phyloP scores from a whole-genome alignment of 352 stramenopile genomes.

The Pythium pyrilobum region DNA sequence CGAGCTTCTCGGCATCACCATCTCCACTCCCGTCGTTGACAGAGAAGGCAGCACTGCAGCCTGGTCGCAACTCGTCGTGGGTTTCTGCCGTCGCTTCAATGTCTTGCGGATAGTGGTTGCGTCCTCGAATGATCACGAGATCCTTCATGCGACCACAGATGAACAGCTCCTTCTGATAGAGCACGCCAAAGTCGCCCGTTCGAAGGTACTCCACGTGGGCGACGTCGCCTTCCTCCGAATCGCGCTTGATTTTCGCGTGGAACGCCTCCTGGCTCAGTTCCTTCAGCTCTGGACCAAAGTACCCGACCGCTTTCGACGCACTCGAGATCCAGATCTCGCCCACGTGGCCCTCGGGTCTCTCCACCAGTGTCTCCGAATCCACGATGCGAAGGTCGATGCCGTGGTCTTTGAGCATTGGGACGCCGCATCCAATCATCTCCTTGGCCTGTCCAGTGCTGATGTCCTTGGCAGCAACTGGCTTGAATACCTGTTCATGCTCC shows the following conservation, averaged over 20 bases:
- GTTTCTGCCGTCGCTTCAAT: slow-evolving; percentile 93
- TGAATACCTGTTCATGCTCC: slow-evolving; percentile 73
- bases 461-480: slow-evolving; percentile 10
- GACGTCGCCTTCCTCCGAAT: slow-evolving; percentile 6
- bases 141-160: slow-evolving; percentile 99
- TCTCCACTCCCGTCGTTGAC: slow-evolving; percentile 29
- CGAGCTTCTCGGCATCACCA: slow-evolving; percentile 63
- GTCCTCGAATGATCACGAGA: slow-evolving; percentile 98
- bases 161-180: slow-evolving; percentile 95
- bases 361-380: slow-evolving; percentile 54
- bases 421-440: slow-evolving; percentile 94
- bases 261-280: slow-evolving; percentile 87
- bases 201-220: slow-evolving; percentile 66
- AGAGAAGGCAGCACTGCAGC: slow-evolving; percentile 94
- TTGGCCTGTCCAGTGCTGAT: slow-evolving; percentile 25
- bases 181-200: slow-evolving; percentile 97
- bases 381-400: slow-evolving; percentile 94
- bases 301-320: slow-evolving; percentile 91
- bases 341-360: slow-evolving; percentile 52
- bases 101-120: slow-evolving; percentile 99
- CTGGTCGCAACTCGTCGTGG: slow-evolving; percentile 81
- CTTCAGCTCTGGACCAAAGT: slow-evolving; percentile 82
- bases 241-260: slow-evolving; percentile 62
- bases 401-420: slow-evolving; percentile 73
- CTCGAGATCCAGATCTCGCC: slow-evolving; percentile 88